A percentile compares a stretch with the other conserved stretches of the same genome.
Evolutionary conservation across 2,329 filamentous ascomycete species (phyloP).

Genomic region (Apiospora saccharicola): DNA sequence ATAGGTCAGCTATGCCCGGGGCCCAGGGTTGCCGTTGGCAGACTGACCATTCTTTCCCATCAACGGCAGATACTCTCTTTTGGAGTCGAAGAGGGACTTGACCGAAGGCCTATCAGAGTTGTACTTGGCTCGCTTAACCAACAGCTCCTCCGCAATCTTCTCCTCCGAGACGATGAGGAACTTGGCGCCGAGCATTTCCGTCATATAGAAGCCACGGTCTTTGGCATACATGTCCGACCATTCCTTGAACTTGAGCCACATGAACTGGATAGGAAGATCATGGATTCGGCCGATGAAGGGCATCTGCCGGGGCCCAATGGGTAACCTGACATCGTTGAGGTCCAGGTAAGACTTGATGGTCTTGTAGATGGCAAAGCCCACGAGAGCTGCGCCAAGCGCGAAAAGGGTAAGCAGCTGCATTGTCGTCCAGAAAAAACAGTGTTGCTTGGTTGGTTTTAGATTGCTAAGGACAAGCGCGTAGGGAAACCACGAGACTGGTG

Average conservation of each 20-base stretch:
- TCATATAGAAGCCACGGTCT: slow-evolving; percentile 43
- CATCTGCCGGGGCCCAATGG: slow-evolving; percentile 43
- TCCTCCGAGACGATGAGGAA: slow-evolving; percentile 58
- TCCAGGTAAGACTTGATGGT: slow-evolving; percentile 39
- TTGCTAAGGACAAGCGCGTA: neutral
- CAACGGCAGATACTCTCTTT: slow-evolving; percentile 62
- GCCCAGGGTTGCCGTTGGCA: neutral
- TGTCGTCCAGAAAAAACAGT: slow-evolving; percentile 17
- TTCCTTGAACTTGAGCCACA: slow-evolving; percentile 61
- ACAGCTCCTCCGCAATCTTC: slow-evolving; percentile 58
- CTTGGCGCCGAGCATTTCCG: slow-evolving; percentile 44
- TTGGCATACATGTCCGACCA: slow-evolving; percentile 44
- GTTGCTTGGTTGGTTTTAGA: neutral
- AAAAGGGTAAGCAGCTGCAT: slow-evolving; percentile 40
- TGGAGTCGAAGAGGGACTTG: slow-evolving; percentile 60
- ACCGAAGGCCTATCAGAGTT: slow-evolving; percentile 59
- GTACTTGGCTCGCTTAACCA: slow-evolving; percentile 58
- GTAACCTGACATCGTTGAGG: slow-evolving; percentile 41
- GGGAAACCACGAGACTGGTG: neutral
- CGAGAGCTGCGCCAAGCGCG: slow-evolving; percentile 32
- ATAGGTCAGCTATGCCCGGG: neutral
- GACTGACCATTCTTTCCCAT: slow-evolving; percentile 63
- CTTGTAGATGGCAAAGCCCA: slow-evolving; percentile 35
- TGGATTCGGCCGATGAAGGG: slow-evolving; percentile 50
- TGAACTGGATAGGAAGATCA: slow-evolving; percentile 55